A percentile compares a stretch with the other conserved stretches of the same genome.
phyloP scores from a whole-genome alignment of 495 filamentous ascomycete species.

The Neurospora sp. region DNA sequence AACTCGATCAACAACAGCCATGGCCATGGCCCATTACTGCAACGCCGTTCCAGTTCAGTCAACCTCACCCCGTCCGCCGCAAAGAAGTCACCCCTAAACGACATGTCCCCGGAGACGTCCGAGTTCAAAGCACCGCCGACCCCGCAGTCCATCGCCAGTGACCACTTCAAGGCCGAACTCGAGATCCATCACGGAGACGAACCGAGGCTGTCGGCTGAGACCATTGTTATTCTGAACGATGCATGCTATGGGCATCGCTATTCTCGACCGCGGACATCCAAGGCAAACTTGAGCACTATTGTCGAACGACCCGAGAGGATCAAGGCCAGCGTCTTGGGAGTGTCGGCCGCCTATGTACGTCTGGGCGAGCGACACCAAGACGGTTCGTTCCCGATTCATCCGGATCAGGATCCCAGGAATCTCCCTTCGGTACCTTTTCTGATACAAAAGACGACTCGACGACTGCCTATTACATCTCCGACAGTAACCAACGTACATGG shows the following conservation, averaged over 20 bases:
- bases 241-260: conserved; percentile 88
- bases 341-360: conserved; percentile 80
- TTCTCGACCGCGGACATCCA: conserved; percentile 65
- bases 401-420: conserved; percentile 33
- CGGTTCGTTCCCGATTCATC: conserved; percentile 53
- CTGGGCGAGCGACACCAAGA: conserved; percentile 73
- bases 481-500: conserved; percentile 80
- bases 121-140: conserved; percentile 39
- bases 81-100: conserved; percentile 25
- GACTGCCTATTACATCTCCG: conserved; percentile 51
- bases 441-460: conserved; percentile 63
- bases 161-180: conserved; percentile 61
- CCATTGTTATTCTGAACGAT: conserved; percentile 79
- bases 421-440: conserved; percentile 63
- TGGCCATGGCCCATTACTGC: conserved; percentile 22
- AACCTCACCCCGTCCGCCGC: conserved; percentile 34
- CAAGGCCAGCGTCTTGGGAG: conserved; percentile 68
- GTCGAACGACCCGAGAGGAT: conserved; percentile 91
- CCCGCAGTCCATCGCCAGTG: conserved; percentile 56
- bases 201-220: conserved; percentile 42
- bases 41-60: conserved; percentile 42
- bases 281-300: conserved; percentile 56
- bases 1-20: conserved; percentile 34
- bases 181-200: conserved; percentile 46
- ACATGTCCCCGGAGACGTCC: conserved; percentile 27